phyloP scores from a whole-genome alignment of 257 asterid species.

The Nemophila menziesii region DNA sequence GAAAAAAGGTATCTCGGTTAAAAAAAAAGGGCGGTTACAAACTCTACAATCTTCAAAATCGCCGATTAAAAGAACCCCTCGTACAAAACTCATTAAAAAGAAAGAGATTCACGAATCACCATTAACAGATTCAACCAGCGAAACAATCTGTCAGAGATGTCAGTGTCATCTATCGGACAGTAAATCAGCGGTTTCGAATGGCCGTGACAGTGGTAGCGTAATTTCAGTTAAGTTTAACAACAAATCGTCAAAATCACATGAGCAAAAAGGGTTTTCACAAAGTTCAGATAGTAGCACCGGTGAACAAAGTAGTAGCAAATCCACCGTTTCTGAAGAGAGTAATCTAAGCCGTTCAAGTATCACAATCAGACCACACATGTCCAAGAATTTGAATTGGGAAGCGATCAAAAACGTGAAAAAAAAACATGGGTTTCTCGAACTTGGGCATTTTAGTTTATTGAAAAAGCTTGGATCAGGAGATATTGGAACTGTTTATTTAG shows the following conservation, averaged over 20 bases:
- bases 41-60: constrained; percentile 35
- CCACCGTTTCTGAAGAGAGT: constrained; percentile 74
- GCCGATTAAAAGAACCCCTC: constrained; percentile 32
- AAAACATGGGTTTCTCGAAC: constrained; percentile 53
- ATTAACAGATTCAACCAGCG: constrained; percentile 22
- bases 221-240: constrained; percentile 25
- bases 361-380: constrained; percentile 81
- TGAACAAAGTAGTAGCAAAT: constrained; percentile 77
- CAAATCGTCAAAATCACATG: constrained; percentile 25
- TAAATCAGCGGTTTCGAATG: constrained; percentile 12
- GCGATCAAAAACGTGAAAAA: constrained; percentile 45
- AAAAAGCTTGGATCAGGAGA: constrained; percentile 87
- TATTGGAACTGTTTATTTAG: constrained; percentile 82
- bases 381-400: constrained; percentile 69
- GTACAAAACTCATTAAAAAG: constrained; percentile 31
- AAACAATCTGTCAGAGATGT: constrained; percentile 67
- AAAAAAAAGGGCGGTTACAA: constrained; percentile 44
- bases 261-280: constrained; percentile 60
- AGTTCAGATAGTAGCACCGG: constrained; percentile 85
- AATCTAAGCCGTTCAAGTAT: constrained; percentile 54
- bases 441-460: constrained; percentile 59
- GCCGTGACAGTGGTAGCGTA: constrained; percentile 19
- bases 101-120: constrained; percentile 37
- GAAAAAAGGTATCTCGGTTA: constrained; percentile 25
- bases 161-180: constrained; percentile 52